Base-by-base conservation (phyloP, 2,329 filamentous ascomycete genomes). In the Botryotinia convoluta region DNA sequence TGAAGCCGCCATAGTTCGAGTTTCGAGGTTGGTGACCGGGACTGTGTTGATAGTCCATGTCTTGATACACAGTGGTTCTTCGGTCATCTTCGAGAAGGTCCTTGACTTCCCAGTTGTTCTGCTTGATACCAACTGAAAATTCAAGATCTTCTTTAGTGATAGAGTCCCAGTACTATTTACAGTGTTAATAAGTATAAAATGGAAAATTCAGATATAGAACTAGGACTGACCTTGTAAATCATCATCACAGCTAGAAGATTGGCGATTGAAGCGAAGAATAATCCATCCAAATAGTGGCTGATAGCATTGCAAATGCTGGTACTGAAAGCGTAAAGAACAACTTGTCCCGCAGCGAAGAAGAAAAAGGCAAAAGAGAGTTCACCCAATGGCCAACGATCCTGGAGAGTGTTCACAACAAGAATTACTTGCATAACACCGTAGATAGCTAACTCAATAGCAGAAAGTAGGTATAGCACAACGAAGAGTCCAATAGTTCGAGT, bases 101-200 rank as follows among this genome's bases (percentile, higher is more conserved):
- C 85, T 98, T 98, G 81, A 98, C 92, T 81, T 99, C 96, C 96
- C 96, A 99, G 82, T 96, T 98, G 85, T 97, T 97, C 84, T 93
- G 92, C 82, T 95, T 93, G 74, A 94, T 94, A 77, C 95, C 95
- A 68, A 99, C 96, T 4, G 94, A 97, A 84, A 99, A 99, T 82
- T 99, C 96, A 77, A 99, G 91, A 82, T 99, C 96, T 84, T 99
- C 96, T 81, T 93, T 94, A 35, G 96, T 99, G 83, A 99, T 99
- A 26, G 95, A 98, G 81, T 99, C 96, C 96, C 96, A 99, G 86
- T 97, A 99, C 94, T 96, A 78, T 71, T 32, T 51, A 61, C 35
- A 62, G 37, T 26, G 14, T 72, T 69, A 60, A 22, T 45, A 54
- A 54, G 32, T 18, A n/a, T 39, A 22, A 9, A 22, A 16, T 48